These are phyloP conservation scores for Psilocybe subaeruginosa DNA, from an alignment of 768 basidiomycete genomes.

Conservation along the genomic window DNA sequence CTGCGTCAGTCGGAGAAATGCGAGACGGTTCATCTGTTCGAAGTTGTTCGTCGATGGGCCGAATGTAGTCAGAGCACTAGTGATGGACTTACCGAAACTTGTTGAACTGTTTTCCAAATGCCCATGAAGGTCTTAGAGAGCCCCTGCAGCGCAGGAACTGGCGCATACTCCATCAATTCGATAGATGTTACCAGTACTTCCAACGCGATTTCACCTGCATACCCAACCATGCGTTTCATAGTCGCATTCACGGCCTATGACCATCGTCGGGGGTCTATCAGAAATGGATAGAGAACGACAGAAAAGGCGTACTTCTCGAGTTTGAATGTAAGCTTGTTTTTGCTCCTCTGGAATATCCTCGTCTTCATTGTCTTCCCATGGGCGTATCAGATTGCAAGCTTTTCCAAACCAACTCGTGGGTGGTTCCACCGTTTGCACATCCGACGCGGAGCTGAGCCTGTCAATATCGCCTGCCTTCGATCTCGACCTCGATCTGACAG, in stretches of 20 bases:
- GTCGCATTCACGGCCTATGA: conserved; percentile 31
- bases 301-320: conserved; percentile 28
- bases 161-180: conserved; percentile 45
- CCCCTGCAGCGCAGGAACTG: conserved; percentile 52
- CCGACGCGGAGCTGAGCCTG: conserved; percentile 1
- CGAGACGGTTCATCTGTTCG: conserved; percentile 57
- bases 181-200: conserved; percentile 38
- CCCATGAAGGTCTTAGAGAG: conserved; percentile 48
- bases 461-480: conserved; percentile 13
- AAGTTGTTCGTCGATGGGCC: not conserved
- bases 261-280: not conserved
- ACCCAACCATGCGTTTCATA: conserved; percentile 35
- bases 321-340: conserved; percentile 34
- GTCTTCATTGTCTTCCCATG: conserved; percentile 25
- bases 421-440: conserved; percentile 14
- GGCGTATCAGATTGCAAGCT: conserved; percentile 19
- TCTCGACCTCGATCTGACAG: conserved; percentile 18
- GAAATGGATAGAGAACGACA: not conserved
- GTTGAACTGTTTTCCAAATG: conserved; percentile 62
- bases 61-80: not conserved
- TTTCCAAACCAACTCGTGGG: conserved; percentile 27
- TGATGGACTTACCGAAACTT: conserved; percentile 52
- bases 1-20: conserved; percentile 63
- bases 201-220: conserved; percentile 34
- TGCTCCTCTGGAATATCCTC: conserved; percentile 30